These are phyloP conservation scores for Penicillium sp. DNA, from an alignment of 2,329 filamentous ascomycete genomes.

Conservation along the genomic window DNA sequence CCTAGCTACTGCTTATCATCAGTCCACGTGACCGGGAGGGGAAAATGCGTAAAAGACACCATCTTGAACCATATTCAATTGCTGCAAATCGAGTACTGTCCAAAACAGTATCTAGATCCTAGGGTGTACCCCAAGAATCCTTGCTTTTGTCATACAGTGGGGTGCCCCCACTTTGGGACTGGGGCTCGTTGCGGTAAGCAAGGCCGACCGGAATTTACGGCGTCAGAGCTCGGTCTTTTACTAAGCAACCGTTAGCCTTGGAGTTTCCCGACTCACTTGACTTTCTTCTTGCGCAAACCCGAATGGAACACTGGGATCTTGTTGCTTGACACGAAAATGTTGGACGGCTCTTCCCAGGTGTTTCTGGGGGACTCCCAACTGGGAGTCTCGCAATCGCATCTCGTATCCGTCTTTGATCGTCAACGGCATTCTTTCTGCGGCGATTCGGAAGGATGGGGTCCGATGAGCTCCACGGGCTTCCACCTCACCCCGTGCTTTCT, in stretches of 20 bases:
- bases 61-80: not conserved
- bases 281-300: conserved; percentile 1
- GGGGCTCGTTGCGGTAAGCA: conserved; percentile 2
- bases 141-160: not conserved
- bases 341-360: conserved; percentile 36
- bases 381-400: conserved; percentile 28
- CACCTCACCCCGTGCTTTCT: conserved; percentile 98
- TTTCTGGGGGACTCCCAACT: conserved; percentile 32
- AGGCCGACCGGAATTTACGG: conserved; percentile 1
- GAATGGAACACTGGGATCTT: conserved; percentile 24
- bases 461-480: conserved; percentile 79
- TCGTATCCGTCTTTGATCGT: conserved; percentile 26
- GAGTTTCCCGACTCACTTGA: not conserved
- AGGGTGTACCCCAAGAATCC: not conserved
- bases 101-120: not conserved
- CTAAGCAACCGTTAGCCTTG: conserved; percentile 4
- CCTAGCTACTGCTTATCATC: not conserved
- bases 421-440: conserved; percentile 72
- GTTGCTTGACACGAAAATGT: conserved; percentile 30
- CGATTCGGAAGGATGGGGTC: conserved; percentile 93
- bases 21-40: not conserved
- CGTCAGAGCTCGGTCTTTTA: conserved; percentile 3
- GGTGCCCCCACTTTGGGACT: not conserved
- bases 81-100: no score
- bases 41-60: not conserved